These are phyloP conservation scores for Furcasterigmium sp. DNA, from an alignment of 2,329 filamentous ascomycete genomes.

Conservation along the genomic window DNA sequence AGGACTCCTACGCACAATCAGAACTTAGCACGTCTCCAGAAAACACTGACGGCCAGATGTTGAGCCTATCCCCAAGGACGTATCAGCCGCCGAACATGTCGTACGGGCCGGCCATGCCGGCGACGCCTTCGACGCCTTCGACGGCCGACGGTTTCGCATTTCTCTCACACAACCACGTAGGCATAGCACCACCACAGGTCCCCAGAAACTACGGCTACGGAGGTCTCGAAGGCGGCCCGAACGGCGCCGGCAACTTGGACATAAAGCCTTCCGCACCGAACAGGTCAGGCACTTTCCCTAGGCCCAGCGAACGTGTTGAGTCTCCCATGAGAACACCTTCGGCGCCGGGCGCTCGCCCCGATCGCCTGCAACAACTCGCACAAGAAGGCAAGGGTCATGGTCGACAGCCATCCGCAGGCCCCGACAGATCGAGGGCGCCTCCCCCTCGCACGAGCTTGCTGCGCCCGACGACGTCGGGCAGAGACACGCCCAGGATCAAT, in stretches of 20 bases:
- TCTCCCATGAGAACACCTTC: conserved; percentile 40
- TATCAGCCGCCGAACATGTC: background rate
- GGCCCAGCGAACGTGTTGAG: conserved; percentile 28
- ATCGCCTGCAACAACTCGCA: conserved; percentile 24
- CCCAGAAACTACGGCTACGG: conserved; percentile 51
- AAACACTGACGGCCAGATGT: background rate
- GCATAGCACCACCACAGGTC: conserved; percentile 28
- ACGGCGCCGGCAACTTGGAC: conserved; percentile 27
- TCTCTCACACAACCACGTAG: conserved; percentile 7
- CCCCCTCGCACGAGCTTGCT: conserved; percentile 47
- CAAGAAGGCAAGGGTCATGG: conserved; percentile 14
- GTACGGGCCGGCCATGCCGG: background rate
- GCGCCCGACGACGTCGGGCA: conserved; percentile 32
- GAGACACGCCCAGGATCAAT: conserved; percentile 43
- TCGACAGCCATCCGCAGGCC: conserved; percentile 38
- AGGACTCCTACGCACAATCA: background rate
- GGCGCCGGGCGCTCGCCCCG: conserved; percentile 37
- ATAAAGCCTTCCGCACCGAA: conserved; percentile 30
- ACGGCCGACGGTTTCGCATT: conserved; percentile 2
- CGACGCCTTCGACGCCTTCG: background rate
- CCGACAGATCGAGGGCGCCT: conserved; percentile 45
- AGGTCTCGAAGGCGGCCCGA: conserved; percentile 39
- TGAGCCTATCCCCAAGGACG: background rate
- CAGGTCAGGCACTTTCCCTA: conserved; percentile 50
- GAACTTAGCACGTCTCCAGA: background rate